Percentiles rank a stretch among this genome's conserved stretches.
Evolutionary conservation across 345 rosid genomes (phyloP).

Genomic region (Citrus unshiu): DNA sequence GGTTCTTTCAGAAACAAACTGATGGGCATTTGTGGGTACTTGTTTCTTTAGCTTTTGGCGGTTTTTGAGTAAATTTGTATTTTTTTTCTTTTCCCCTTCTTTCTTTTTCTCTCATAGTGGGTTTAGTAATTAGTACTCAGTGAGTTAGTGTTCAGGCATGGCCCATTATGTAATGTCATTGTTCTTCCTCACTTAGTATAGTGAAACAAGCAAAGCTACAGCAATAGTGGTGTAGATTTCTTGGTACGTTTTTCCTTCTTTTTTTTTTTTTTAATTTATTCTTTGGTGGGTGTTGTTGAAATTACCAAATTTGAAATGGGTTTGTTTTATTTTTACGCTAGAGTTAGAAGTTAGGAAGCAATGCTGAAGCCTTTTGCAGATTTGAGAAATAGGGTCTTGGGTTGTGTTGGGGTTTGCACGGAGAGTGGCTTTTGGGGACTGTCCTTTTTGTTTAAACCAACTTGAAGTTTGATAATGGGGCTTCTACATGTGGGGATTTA

Average conservation of each 20-base stretch:
- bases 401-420: conserved; percentile 38
- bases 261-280: neutral
- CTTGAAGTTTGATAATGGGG: conserved; percentile 15
- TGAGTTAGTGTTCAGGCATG: conserved; percentile 13
- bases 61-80: conserved; percentile 10
- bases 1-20: conserved; percentile 7
- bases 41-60: neutral
- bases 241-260: conserved; percentile 10
- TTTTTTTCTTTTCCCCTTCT: neutral
- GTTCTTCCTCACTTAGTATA: neutral
- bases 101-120: neutral
- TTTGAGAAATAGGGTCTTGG: conserved; percentile 28
- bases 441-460: conserved; percentile 31
- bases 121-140: conserved; percentile 12
- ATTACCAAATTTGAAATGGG: conserved; percentile 19
- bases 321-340: conserved; percentile 10
- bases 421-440: conserved; percentile 53
- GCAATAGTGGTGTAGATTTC: conserved; percentile 3
- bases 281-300: conserved; percentile 5
- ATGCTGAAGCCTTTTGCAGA: conserved; percentile 12
- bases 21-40: conserved; percentile 3
- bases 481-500: conserved; percentile 19
- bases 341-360: conserved; percentile 1
- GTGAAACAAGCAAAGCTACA: neutral
- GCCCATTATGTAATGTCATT: conserved; percentile 13